A percentile compares a stretch with the other conserved stretches of the same genome.
Evolutionary conservation across 2,329 filamentous ascomycete genomes (phyloP).

Genomic region (Fusarium globosum): DNA sequence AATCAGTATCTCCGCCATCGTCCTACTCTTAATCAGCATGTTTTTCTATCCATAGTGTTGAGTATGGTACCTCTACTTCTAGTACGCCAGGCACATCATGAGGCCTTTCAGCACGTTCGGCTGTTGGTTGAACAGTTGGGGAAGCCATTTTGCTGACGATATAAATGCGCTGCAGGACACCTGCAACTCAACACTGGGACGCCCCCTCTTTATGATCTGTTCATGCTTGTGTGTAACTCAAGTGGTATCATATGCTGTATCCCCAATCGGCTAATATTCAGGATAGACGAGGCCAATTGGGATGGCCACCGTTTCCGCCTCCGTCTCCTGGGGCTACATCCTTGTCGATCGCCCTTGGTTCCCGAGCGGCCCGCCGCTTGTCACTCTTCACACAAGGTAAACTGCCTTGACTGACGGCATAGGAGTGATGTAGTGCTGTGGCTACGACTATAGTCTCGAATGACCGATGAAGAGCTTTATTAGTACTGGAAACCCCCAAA

Average conservation of each 20-base stretch:
- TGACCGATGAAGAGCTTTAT: neutral
- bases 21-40: neutral
- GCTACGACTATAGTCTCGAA: neutral
- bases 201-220: constrained; percentile 15
- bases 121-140: neutral
- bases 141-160: neutral
- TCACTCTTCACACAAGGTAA: neutral
- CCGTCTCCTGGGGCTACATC: neutral
- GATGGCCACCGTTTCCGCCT: neutral
- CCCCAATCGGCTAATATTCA: constrained; percentile 11
- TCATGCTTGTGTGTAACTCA: neutral
- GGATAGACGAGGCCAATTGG: neutral
- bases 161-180: neutral
- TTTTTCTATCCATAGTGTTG: rapidly evolving
- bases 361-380: neutral
- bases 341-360: neutral
- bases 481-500: rapidly evolving
- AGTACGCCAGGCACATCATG: neutral
- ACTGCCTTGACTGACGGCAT: neutral
- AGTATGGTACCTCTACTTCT: constrained; percentile 1
- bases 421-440: rapidly evolving
- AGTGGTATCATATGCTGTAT: constrained; percentile 2
- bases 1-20: neutral
- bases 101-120: neutral
- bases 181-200: neutral